Percentiles rank a stretch among this genome's conserved stretches.
Conservation (phyloP, 1,139 yeast genomes). For the Debaryomyces psychrophilus region DNA sequence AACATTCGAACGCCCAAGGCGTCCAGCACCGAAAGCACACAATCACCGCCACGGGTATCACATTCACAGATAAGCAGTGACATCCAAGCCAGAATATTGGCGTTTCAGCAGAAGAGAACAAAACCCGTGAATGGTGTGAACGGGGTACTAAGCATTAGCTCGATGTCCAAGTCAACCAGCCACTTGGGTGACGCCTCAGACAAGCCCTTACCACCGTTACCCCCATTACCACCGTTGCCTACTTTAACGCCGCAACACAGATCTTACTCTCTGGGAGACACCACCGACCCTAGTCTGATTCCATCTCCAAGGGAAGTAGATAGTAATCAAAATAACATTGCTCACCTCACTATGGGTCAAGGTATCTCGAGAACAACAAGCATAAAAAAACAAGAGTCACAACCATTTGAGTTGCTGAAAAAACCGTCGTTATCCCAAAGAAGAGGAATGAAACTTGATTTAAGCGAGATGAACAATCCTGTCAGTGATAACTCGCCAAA, state of each 20-base stretch:
- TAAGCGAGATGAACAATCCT: constrained; percentile 31
- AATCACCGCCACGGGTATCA: constrained; percentile 16
- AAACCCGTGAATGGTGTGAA: constrained; percentile 19
- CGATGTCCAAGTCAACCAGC: background rate
- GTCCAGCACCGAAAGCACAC: constrained; percentile 7
- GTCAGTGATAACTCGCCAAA: constrained; percentile 11
- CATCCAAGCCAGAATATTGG: constrained; percentile 73
- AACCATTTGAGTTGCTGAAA: constrained; percentile 25
- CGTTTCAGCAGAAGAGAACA: constrained; percentile 70
- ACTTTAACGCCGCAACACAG: constrained; percentile 19
- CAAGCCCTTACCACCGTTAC: constrained; percentile 10
- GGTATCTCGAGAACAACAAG: constrained; percentile 26
- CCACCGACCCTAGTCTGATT: constrained; percentile 13
- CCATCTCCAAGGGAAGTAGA: constrained; percentile 22
- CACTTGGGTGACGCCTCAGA: constrained; percentile 6
- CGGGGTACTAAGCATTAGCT: background rate
- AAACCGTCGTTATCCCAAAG: constrained; percentile 61
- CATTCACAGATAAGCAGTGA: constrained; percentile 55
- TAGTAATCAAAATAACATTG: constrained; percentile 1
- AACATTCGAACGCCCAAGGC: constrained; percentile 3
- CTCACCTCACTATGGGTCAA: constrained; percentile 10
- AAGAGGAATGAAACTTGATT: constrained; percentile 57
- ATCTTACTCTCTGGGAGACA: constrained; percentile 18
- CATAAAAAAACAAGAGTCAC: constrained; percentile 12
- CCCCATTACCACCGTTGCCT: constrained; percentile 39